These are phyloP conservation scores for Pholiota adiposa DNA, from an alignment of 1,284 basidiomycete species.

Conservation along the genomic window DNA sequence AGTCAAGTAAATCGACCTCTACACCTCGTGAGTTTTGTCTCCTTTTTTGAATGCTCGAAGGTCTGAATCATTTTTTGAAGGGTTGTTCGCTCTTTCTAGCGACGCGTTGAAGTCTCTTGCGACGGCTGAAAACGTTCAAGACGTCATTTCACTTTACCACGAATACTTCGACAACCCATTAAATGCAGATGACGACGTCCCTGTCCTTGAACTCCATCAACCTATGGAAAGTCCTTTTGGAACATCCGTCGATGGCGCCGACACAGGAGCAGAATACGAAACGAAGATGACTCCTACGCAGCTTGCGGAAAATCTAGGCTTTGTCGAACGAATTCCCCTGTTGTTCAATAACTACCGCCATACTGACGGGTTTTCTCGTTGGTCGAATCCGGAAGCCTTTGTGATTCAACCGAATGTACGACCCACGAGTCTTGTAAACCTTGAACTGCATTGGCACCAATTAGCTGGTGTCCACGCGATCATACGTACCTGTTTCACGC, in stretches of 20 bases:
- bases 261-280: slow-evolving; percentile 32
- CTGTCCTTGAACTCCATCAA: not conserved
- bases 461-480: slow-evolving; percentile 32
- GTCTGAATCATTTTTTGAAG: not conserved
- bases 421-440: not conserved
- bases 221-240: not conserved
- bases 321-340: slow-evolving; percentile 21
- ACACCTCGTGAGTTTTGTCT: not conserved
- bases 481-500: slow-evolving; percentile 26
- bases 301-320: slow-evolving; percentile 23
- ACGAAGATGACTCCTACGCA: slow-evolving; percentile 1
- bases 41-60: not conserved
- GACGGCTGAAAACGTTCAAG: not conserved
- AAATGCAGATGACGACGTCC: slow-evolving; percentile 6
- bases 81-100: not conserved
- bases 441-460: slow-evolving; percentile 33
- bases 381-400: slow-evolving; percentile 15
- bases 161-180: not conserved
- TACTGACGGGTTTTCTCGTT: slow-evolving; percentile 20
- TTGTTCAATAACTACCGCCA: slow-evolving; percentile 27
- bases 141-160: not conserved
- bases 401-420: slow-evolving; percentile 14
- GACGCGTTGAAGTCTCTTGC: not conserved
- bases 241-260: slow-evolving; percentile 1
- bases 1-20: not conserved